Conservation (phyloP, 1,139 yeast species). For the Pichia sp. region DNA sequence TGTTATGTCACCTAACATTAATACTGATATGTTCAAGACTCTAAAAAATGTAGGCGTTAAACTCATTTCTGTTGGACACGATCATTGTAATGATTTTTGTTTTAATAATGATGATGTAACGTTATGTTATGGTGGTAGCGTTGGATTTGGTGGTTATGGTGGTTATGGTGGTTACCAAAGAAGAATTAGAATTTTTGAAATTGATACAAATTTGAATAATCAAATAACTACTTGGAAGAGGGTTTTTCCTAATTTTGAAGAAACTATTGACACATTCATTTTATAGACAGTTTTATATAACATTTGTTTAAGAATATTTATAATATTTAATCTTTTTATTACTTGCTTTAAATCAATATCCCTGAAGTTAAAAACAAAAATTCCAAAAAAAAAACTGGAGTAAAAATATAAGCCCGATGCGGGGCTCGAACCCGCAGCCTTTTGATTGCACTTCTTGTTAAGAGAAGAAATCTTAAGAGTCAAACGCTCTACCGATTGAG, state of each 20-base stretch:
- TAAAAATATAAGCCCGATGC: conserved; percentile 30
- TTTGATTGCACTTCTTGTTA: conserved; percentile 23
- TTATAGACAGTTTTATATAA: conserved; percentile 26
- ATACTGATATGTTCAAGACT: conserved; percentile 56
- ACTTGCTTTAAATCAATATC: no score
- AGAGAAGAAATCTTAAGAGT: conserved; percentile 25
- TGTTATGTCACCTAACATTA: conserved; percentile 68
- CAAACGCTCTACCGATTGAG: conserved; percentile 36
- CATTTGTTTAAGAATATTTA: no score
- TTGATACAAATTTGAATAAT: conserved; percentile 41
- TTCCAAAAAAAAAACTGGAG: conserved; percentile 2
- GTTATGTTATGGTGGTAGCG: conserved; percentile 92
- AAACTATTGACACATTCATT: conserved; percentile 48
- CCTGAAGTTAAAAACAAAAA: not conserved
- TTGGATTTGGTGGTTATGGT: conserved; percentile 92
- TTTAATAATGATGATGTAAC: conserved; percentile 51
- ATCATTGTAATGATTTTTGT: conserved; percentile 91
- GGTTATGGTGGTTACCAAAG: conserved; percentile 84
- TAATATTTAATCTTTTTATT: no score
- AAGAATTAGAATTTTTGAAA: conserved; percentile 63
- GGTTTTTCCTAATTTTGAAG: conserved; percentile 46
- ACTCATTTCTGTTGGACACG: conserved; percentile 83
- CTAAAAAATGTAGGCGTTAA: conserved; percentile 60
- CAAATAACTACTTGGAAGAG: conserved; percentile 72
- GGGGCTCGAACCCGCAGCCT: conserved; percentile 38